Evolutionary conservation across 2,329 filamentous ascomycete species (phyloP).

Genomic region (Penicillium psychrosexuale): DNA sequence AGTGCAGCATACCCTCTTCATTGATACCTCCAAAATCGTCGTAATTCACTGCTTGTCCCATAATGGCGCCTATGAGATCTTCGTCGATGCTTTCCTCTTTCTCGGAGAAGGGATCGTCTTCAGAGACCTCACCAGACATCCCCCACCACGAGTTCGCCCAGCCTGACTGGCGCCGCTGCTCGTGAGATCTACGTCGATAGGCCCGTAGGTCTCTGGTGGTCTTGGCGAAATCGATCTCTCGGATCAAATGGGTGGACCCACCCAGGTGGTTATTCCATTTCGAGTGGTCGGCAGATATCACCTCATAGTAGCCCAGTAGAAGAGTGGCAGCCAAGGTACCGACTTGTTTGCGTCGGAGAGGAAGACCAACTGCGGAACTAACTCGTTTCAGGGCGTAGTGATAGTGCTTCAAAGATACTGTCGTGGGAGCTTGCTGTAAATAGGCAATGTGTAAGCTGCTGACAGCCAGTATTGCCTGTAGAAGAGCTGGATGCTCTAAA

Average conservation of each 20-base stretch:
- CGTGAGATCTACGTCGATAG: constrained; percentile 53
- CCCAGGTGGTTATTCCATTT: constrained; percentile 94
- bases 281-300: constrained; percentile 88
- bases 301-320: constrained; percentile 85
- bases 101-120: constrained; percentile 44
- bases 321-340: constrained; percentile 85
- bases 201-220: constrained; percentile 70
- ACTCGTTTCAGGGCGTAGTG: constrained; percentile 78
- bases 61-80: constrained; percentile 55
- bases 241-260: constrained; percentile 76
- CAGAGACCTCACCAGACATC: constrained; percentile 30
- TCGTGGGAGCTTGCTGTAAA: constrained; percentile 68
- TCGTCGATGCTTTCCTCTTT: constrained; percentile 53
- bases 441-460: constrained; percentile 85
- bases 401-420: constrained; percentile 86
- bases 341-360: constrained; percentile 66
- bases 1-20: constrained; percentile 17
- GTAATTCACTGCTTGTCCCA: constrained; percentile 58
- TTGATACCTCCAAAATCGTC: constrained; percentile 56
- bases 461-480: constrained; percentile 87
- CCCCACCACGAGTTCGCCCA: constrained; percentile 26
- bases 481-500: constrained; percentile 76
- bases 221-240: constrained; percentile 73
- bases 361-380: constrained; percentile 68
- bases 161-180: constrained; percentile 30